Conservation (phyloP, 345 rosid species). For the Acer yangbiense region DNA sequence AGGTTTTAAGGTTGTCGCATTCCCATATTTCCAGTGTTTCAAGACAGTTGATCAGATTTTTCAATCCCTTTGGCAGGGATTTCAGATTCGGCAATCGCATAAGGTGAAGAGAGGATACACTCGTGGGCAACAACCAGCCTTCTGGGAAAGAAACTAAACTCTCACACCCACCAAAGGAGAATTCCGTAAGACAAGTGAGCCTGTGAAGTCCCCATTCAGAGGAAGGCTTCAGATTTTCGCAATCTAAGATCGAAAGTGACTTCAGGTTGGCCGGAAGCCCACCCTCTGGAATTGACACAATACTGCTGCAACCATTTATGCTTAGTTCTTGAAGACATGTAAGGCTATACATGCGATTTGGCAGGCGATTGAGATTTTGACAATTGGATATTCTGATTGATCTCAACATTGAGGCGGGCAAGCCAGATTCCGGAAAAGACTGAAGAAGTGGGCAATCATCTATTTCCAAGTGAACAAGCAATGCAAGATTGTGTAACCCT, state of each 20-base stretch:
- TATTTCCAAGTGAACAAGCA: slow-evolving; percentile 23
- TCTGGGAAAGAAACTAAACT: slow-evolving; percentile 23
- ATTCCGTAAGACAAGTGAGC: slow-evolving; percentile 14
- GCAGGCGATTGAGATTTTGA: slow-evolving; percentile 25
- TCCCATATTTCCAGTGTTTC: slow-evolving; percentile 25
- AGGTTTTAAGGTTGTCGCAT: slow-evolving; percentile 20
- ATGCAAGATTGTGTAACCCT: slow-evolving; percentile 23
- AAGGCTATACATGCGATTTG: slow-evolving; percentile 18
- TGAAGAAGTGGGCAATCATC: slow-evolving; percentile 22
- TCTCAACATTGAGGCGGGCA: slow-evolving; percentile 11
- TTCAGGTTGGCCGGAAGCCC: slow-evolving; percentile 26
- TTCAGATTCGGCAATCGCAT: slow-evolving; percentile 22
- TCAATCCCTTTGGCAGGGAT: slow-evolving; percentile 23
- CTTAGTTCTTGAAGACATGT: slow-evolving; percentile 24
- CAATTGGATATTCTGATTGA: slow-evolving; percentile 19
- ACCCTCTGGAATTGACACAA: slow-evolving; percentile 29
- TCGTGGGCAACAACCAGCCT: slow-evolving; percentile 26
- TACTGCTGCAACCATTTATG: slow-evolving; percentile 22
- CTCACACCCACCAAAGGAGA: slow-evolving; percentile 26
- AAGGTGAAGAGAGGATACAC: slow-evolving; percentile 23
- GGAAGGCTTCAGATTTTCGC: slow-evolving; percentile 19
- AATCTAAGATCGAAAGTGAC: slow-evolving; percentile 23
- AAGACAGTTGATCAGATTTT: slow-evolving; percentile 25
- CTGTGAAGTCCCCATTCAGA: slow-evolving; percentile 25
- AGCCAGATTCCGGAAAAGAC: slow-evolving; percentile 26